Conservation (phyloP, 2,329 filamentous ascomycete genomes). For the Zymoseptoria tritici region DNA sequence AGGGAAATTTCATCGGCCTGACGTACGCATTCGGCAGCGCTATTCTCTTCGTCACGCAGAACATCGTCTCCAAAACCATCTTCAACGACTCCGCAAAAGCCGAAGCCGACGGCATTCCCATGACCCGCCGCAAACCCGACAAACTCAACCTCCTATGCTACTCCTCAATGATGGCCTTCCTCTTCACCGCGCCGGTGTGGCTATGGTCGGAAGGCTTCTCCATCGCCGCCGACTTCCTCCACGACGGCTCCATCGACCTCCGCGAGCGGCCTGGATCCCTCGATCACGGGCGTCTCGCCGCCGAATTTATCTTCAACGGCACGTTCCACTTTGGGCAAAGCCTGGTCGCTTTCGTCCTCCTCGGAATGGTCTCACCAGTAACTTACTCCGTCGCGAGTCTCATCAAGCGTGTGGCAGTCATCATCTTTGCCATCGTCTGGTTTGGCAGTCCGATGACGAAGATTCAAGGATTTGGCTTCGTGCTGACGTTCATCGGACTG, state of each 20-base stretch:
- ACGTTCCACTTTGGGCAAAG: slow-evolving; percentile 95
- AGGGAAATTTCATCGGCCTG: slow-evolving; percentile 85
- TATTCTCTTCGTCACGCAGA: slow-evolving; percentile 92
- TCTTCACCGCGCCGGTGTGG: slow-evolving; percentile 87
- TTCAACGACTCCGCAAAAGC: slow-evolving; percentile 90
- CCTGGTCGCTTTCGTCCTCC: slow-evolving; percentile 83
- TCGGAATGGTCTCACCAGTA: slow-evolving; percentile 90
- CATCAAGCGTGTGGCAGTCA: slow-evolving; percentile 96
- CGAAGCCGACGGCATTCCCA: slow-evolving; percentile 62
- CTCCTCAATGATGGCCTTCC: slow-evolving; percentile 86
- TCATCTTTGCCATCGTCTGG: slow-evolving; percentile 91
- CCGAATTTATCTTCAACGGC: slow-evolving; percentile 97
- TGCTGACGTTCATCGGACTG: slow-evolving; percentile 79
- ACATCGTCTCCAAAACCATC: slow-evolving; percentile 95
- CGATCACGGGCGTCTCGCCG: slow-evolving; percentile 51
- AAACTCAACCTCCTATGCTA: slow-evolving; percentile 96
- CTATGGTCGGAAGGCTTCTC: slow-evolving; percentile 79
- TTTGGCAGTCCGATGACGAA: slow-evolving; percentile 83
- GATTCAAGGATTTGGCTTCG: slow-evolving; percentile 77
- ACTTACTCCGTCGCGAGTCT: slow-evolving; percentile 94
- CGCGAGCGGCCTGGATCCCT: slow-evolving; percentile 68
- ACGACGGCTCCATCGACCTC: slow-evolving; percentile 71
- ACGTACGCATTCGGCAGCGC: slow-evolving; percentile 83
- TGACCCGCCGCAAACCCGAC: slow-evolving; percentile 72
- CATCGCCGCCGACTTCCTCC: slow-evolving; percentile 68